Conservation (phyloP, 2,329 filamentous ascomycete species). For the Zymoseptoria ardabiliae region DNA sequence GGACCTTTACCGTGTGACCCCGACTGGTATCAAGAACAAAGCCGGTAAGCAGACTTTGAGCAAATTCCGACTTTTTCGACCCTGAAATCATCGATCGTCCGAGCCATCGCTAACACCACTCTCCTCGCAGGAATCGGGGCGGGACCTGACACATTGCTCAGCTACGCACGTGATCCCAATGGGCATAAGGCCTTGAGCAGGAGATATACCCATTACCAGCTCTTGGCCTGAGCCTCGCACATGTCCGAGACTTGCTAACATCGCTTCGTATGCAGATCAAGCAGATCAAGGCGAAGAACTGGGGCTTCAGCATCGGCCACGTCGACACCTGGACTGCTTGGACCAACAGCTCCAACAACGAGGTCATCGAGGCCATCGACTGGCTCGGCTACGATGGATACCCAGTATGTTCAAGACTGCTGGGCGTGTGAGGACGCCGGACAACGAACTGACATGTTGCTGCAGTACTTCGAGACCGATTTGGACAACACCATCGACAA, state of each 20-base stretch:
- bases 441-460: too few relatives aligned
- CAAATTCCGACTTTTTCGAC: too few relatives aligned
- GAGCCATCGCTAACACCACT: constrained; percentile 26
- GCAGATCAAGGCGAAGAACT: constrained; percentile 56
- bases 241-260: constrained; percentile 34
- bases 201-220: constrained; percentile 46
- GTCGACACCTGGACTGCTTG: constrained; percentile 78
- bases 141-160: constrained; percentile 53
- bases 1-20: constrained; percentile 63
- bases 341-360: constrained; percentile 64
- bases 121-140: constrained; percentile 47
- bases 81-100: too few relatives aligned
- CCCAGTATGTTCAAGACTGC: constrained; percentile 52
- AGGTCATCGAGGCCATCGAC: constrained; percentile 62
- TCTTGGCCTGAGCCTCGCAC: constrained; percentile 40
- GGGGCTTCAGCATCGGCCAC: constrained; percentile 60
- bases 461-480: constrained; percentile 73
- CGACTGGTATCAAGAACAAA: constrained; percentile 57
- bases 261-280: constrained; percentile 63
- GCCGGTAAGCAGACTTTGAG: background rate
- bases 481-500: constrained; percentile 56
- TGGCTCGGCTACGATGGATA: constrained; percentile 73
- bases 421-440: too few relatives aligned
- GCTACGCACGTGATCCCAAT: constrained; percentile 48
- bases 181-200: constrained; percentile 34